Evolutionary conservation across 371 early-diverging fungal species (phyloP).

Genomic region (Scutellospora calospora): DNA sequence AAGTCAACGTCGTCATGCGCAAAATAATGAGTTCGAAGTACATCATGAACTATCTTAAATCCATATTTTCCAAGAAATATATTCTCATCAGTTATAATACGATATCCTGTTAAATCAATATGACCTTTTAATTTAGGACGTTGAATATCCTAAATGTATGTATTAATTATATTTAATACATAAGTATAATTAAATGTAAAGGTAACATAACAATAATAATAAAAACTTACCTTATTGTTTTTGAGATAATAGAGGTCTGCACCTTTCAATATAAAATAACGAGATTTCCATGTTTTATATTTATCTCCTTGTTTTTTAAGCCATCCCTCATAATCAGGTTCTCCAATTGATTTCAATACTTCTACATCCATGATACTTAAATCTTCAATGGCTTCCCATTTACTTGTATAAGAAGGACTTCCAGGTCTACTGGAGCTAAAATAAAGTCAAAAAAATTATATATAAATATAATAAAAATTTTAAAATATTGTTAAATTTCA

Average conservation of each 20-base stretch:
- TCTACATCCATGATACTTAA: slow-evolving; percentile 48
- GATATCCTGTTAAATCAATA: slow-evolving; percentile 23
- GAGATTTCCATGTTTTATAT: slow-evolving; percentile 73
- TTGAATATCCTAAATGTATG: not conserved
- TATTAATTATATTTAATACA: slow-evolving; percentile 47
- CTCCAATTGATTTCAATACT: slow-evolving; percentile 49
- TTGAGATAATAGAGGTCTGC: slow-evolving; percentile 71
- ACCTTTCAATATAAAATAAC: slow-evolving; percentile 76
- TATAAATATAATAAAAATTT: too few relatives aligned
- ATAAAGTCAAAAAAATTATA: too few relatives aligned
- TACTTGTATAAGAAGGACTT: not conserved
- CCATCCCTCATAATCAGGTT: slow-evolving; percentile 73
- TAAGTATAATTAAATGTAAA: slow-evolving; percentile 47
- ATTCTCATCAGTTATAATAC: slow-evolving; percentile 58
- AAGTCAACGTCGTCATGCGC: slow-evolving; percentile 61
- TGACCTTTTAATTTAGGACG: slow-evolving; percentile 16
- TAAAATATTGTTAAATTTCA: not conserved
- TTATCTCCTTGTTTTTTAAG: slow-evolving; percentile 71
- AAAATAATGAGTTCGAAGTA: slow-evolving; percentile 66
- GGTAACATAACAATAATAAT: slow-evolving; percentile 13
- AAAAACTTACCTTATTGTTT: slow-evolving; percentile 65
- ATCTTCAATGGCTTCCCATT: slow-evolving; percentile 10
- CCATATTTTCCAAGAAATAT: slow-evolving; percentile 69
- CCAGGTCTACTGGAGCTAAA: too few relatives aligned
- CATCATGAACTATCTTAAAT: slow-evolving; percentile 70